Evolutionary conservation across 768 basidiomycete genomes (phyloP), one percentile per base, ranked within the genome.

Genomic region (Multifurca ochricompacta): DNA sequence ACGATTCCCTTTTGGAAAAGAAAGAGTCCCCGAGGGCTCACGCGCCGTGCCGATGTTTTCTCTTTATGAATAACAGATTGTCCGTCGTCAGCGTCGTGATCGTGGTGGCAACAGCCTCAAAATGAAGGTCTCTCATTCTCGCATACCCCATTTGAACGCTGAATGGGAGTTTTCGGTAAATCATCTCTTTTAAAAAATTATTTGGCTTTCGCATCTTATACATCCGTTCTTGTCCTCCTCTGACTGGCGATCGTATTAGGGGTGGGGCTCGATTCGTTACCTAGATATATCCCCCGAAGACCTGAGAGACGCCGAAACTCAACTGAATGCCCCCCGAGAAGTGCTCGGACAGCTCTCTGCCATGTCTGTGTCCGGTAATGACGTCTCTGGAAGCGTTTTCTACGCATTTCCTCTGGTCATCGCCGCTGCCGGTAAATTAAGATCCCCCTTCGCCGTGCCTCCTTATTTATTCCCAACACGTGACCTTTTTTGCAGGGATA

Each of bases 181-280:
- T 10, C 4, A 9, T 30, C 8, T 11, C 10, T 2, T 9, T 18
- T 27, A n/a, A n/a, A n/a, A n/a, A n/a, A n/a, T n/a, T n/a, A n/a
- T n/a, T n/a, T n/a, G n/a, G n/a, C n/a, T n/a, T n/a, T n/a, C n/a
- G n/a, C n/a, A n/a, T n/a, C n/a, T n/a, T n/a, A n/a, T n/a, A n/a
- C n/a, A n/a, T n/a, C n/a, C n/a, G n/a, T n/a, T n/a, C n/a, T n/a
- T n/a, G n/a, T n/a, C n/a, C n/a, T n/a, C n/a, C n/a, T n/a, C n/a
- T n/a, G n/a, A n/a, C n/a, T n/a, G n/a, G n/a, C n/a, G n/a, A n/a
- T n/a, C n/a, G n/a, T n/a, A n/a, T 13, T n/a, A 62, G 61, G 59
- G 59, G 51, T 62, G 59, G 59, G 59, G 61, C 4, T 52, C 51
- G 5, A 51, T 62, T 54, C 50, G 57, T 14, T 61, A 61, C 41